phyloP scores from a whole-genome alignment of 139 green algal genomes.

The Pycnococcus provasolii region DNA sequence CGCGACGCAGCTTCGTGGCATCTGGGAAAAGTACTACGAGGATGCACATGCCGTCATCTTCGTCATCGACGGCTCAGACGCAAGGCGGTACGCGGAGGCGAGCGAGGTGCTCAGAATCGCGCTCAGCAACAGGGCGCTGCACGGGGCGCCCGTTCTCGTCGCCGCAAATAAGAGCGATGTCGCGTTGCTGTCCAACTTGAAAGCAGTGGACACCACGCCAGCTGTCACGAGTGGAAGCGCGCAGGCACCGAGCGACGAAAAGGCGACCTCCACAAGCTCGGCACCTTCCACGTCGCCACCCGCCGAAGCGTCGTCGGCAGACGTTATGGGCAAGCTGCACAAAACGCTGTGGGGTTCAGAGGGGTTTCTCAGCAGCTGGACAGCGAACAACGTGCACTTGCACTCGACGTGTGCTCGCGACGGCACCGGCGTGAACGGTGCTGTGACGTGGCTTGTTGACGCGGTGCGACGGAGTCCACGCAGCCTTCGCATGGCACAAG shows the following conservation, averaged over 20 bases:
- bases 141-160: slow-evolving; percentile 72
- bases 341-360: neutral
- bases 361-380: no score
- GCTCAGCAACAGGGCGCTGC: slow-evolving; percentile 27
- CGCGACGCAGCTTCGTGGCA: slow-evolving; percentile 57
- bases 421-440: slow-evolving; percentile 52
- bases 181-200: slow-evolving; percentile 24
- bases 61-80: slow-evolving; percentile 62
- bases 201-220: slow-evolving; percentile 45
- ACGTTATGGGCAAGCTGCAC: neutral
- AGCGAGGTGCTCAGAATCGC: slow-evolving; percentile 22
- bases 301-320: neutral
- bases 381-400: neutral
- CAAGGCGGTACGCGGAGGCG: slow-evolving; percentile 29
- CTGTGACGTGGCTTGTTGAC: slow-evolving; percentile 75
- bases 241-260: slow-evolving; percentile 6
- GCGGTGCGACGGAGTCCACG: slow-evolving; percentile 46
- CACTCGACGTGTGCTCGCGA: neutral
- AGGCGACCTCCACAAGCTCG: neutral
- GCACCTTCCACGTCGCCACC: neutral
- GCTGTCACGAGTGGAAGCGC: slow-evolving; percentile 36
- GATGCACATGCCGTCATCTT: slow-evolving; percentile 83
- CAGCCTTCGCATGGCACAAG: no score
- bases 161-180: slow-evolving; percentile 87
- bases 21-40: slow-evolving; percentile 96